Evolutionary conservation across 2,329 filamentous ascomycete genomes (phyloP).

Genomic region (Sclerotinia spermophila): DNA sequence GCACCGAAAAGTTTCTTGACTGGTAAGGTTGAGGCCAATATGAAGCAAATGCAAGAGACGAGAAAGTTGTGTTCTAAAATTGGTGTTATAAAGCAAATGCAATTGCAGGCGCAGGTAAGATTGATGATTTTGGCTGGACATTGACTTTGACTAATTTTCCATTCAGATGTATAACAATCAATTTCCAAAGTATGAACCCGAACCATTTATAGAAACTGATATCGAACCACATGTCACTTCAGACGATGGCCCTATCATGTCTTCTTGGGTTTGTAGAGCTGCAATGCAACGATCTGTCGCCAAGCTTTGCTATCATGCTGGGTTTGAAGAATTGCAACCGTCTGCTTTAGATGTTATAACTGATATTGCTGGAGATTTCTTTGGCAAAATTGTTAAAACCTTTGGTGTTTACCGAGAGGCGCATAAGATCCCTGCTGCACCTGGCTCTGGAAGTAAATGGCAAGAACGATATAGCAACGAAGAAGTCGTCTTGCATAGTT

Average conservation of each 20-base stretch:
- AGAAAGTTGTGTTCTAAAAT: constrained; percentile 95
- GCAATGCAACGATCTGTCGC: constrained; percentile 87
- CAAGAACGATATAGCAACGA: constrained; percentile 74
- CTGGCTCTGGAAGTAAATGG: constrained; percentile 42
- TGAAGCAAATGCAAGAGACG: constrained; percentile 94
- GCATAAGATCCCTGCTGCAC: constrained; percentile 63
- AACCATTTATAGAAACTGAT: constrained; percentile 83
- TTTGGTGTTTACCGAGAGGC: constrained; percentile 80
- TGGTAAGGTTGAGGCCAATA: constrained; percentile 82
- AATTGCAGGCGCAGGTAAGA: constrained; percentile 87
- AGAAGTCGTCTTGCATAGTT: constrained; percentile 80
- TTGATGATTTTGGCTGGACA: background rate
- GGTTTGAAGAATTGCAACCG: constrained; percentile 95
- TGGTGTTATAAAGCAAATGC: constrained; percentile 98
- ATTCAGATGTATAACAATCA: constrained; percentile 85
- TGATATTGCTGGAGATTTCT: constrained; percentile 85
- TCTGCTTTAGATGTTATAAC: constrained; percentile 88
- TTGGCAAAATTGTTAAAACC: constrained; percentile 75
- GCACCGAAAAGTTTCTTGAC: constrained; percentile 71
- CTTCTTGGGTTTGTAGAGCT: constrained; percentile 73
- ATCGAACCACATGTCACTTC: constrained; percentile 85
- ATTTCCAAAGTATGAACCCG: constrained; percentile 91
- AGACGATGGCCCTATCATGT: constrained; percentile 84
- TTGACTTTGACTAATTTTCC: constrained; percentile 21
- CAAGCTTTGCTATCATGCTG: constrained; percentile 92